A percentile compares a stretch with the other conserved stretches of the same genome.
Conservation (phyloP, 2,329 filamentous ascomycete genomes). For the Penicillium crustosum region DNA sequence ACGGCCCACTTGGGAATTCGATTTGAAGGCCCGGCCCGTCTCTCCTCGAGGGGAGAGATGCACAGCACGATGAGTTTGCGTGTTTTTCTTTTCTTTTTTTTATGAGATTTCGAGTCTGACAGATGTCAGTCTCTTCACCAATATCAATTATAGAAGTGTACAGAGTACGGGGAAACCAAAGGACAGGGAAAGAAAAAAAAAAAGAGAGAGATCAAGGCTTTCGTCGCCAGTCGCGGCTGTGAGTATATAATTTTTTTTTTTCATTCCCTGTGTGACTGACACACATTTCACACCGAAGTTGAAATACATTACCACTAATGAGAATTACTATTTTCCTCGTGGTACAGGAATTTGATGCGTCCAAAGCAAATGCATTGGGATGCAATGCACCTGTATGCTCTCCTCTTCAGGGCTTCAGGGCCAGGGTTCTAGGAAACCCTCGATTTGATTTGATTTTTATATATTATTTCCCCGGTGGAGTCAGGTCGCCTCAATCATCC, state of each 20-base stretch:
- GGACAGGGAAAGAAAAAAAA: not conserved
- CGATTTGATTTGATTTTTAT: not conserved
- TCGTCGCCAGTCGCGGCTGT: constrained; percentile 28
- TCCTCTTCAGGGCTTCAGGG: not conserved
- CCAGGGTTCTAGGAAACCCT: too few relatives aligned
- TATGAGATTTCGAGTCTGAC: constrained; percentile 5
- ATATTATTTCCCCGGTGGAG: constrained; percentile 2
- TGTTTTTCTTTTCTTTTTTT: constrained; percentile 7
- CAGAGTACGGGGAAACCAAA: not conserved
- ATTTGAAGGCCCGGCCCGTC: constrained; percentile 27
- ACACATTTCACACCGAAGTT: constrained; percentile 10
- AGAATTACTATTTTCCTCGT: constrained; percentile 11
- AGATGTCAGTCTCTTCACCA: constrained; percentile 8
- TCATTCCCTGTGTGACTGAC: constrained; percentile 8
- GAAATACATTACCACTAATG: constrained; percentile 13
- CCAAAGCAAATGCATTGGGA: constrained; percentile 10
- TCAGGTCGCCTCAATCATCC: constrained; percentile 15
- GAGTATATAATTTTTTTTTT: constrained; percentile 4
- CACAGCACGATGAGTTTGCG: constrained; percentile 12
- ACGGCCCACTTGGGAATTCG: constrained; percentile 24
- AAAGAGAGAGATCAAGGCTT: not conserved
- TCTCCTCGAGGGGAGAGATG: constrained; percentile 22
- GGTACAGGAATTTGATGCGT: constrained; percentile 13
- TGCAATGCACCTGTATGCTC: constrained; percentile 9
- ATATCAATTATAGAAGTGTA: not conserved